Base-by-base conservation (phyloP, 306 rosid genomes). In the Trichosanthes truncata region DNA sequence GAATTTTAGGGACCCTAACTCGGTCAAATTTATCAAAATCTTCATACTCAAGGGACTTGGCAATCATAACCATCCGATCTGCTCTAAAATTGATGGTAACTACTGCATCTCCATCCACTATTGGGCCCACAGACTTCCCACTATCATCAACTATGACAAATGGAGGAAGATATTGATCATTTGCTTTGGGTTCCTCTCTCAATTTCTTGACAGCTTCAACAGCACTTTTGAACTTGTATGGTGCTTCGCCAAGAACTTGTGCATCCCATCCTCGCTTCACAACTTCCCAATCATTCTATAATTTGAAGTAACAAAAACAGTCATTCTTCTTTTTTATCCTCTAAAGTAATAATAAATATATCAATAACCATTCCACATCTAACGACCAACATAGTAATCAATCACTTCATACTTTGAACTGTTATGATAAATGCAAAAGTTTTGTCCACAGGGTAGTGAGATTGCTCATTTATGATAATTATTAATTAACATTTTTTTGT, bases 261-360 rank as follows among this genome's bases (percentile, higher is more conserved):
- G 99, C 99, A 87, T 96, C 94, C 99, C 99, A 96, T n/a, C 99
- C 99, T 52, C 99, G 90, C 79, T 96, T 96, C 84, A 96, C 97
- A 74, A 96, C 99, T 23, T 51, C 57, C 99, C 99, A 96, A 74
- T 96, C 99, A 84, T 96, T 96, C 99, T 96, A 91, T 74, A 91
- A 77, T 76, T 76, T 20, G 13, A 76, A 35, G 60, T 52, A 55
- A 77, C 80, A 77, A 35, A 76, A 55, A 53, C 33, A 21, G 26
- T 51, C n/a, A 49, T 29, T 53, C 6, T 71, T 71, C 52, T 18
- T 23, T 45, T 21, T 8, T n/a, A n/a, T 17, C 56, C 18, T 69
- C 55, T 41, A n/a, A 21, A 69, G 25, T 2, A 29, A 29, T 2
- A 29, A 29, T 2, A 29, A 43, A 69, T 21, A 23, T 60, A 67